A percentile compares a stretch with the other conserved stretches of the same genome.
These are phyloP conservation scores for Exophiala dermatitidis DNA, from an alignment of 2,329 filamentous ascomycete species.

Conservation along the genomic window DNA sequence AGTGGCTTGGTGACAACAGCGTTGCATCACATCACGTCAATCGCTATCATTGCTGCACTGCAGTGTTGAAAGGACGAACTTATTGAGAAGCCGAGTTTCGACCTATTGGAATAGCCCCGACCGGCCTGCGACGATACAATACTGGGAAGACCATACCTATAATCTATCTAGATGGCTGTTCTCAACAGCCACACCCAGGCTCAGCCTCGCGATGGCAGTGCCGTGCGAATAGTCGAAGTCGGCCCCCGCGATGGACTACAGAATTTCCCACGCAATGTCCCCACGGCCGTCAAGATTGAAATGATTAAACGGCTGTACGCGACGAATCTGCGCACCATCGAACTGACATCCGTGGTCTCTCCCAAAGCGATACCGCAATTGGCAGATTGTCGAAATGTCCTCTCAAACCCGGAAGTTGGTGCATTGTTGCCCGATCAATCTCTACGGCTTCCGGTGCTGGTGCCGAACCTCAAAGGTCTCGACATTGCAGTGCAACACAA, in stretches of 20 bases:
- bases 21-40: too few species aligned
- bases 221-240: constrained; percentile 65
- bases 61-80: too few species aligned
- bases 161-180: too few species aligned
- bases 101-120: too few species aligned
- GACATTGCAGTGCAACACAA: constrained; percentile 50
- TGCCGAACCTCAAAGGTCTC: constrained; percentile 38
- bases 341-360: constrained; percentile 74
- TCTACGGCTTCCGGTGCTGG: constrained; percentile 35
- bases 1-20: too few species aligned
- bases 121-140: too few species aligned
- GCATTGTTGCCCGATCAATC: not conserved
- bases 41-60: too few species aligned
- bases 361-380: constrained; percentile 82
- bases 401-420: not conserved
- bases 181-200: too few species aligned
- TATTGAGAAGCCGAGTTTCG: too few species aligned
- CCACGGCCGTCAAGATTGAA: constrained; percentile 66
- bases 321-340: constrained; percentile 66
- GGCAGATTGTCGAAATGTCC: constrained; percentile 31
- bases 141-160: too few species aligned
- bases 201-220: not conserved
- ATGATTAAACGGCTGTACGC: constrained; percentile 61
- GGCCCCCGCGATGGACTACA: constrained; percentile 81
- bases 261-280: constrained; percentile 68